phyloP scores from a whole-genome alignment of 192 early-diverging fungal genomes.

The Linnemannia exigua region DNA sequence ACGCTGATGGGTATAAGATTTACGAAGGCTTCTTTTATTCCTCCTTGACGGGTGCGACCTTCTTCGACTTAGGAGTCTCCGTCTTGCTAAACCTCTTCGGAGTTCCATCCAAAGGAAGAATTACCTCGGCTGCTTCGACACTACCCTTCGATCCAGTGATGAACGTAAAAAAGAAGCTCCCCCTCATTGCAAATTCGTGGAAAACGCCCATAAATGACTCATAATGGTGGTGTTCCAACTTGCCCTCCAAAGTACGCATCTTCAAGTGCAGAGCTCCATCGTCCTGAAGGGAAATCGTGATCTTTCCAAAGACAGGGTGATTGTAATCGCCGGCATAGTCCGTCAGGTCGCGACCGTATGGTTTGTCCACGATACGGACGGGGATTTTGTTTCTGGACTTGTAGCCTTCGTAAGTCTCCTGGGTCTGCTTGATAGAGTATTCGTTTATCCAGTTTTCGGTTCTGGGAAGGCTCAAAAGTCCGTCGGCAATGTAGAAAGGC shows the following conservation, averaged over 20 bases:
- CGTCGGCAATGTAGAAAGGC: neutral
- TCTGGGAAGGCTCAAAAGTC: neutral
- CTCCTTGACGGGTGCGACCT: no score
- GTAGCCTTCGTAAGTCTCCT: neutral
- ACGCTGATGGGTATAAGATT: no score
- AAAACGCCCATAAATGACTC: neutral
- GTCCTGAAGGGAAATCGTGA: neutral
- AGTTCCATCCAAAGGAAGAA: neutral
- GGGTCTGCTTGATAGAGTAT: neutral
- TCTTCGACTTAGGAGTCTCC: no score
- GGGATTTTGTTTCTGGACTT: neutral
- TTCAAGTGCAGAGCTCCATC: neutral
- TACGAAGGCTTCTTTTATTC: no score
- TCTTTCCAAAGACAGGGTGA: neutral
- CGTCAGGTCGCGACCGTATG: neutral
- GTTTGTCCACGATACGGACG: slow-evolving; percentile 2
- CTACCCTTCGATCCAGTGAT: neutral
- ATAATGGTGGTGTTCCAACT: slow-evolving; percentile 1
- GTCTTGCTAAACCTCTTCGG: no score
- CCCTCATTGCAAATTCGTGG: neutral
- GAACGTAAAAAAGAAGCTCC: neutral
- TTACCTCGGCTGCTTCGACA: neutral
- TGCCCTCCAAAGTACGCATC: neutral
- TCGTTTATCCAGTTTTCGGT: slow-evolving; percentile 7
- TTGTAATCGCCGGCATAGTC: slow-evolving; percentile 5